A percentile compares a stretch with the other conserved stretches of the same genome.
Evolutionary conservation across 1,284 basidiomycete species (phyloP).

Genomic region (Anthracocystis setariae): DNA sequence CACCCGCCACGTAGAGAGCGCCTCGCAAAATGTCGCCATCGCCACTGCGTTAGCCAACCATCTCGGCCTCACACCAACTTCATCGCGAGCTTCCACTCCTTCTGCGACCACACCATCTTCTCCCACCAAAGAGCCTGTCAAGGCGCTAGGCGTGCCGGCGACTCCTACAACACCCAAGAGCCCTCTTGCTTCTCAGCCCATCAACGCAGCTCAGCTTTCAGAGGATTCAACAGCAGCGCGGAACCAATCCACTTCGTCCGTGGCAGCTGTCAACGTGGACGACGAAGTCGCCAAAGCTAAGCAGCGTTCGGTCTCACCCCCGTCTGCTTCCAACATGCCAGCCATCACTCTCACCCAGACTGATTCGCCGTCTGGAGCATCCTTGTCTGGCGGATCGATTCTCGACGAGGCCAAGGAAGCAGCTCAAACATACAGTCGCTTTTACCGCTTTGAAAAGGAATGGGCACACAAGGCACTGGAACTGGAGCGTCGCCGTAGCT

Average conservation of each 20-base stretch:
- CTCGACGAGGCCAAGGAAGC: slow-evolving; percentile 36
- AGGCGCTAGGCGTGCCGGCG: slow-evolving; percentile 14
- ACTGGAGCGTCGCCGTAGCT: slow-evolving; percentile 43
- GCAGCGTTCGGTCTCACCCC: not conserved
- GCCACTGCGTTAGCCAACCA: slow-evolving; percentile 32
- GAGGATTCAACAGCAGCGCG: not conserved
- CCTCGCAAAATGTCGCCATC: slow-evolving; percentile 39
- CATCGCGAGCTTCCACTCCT: slow-evolving; percentile 24
- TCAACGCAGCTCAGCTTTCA: slow-evolving; percentile 13
- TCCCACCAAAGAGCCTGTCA: slow-evolving; percentile 20
- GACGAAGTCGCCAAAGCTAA: not conserved
- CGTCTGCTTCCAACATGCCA: slow-evolving; percentile 18
- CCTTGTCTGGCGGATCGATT: slow-evolving; percentile 14
- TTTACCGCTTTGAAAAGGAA: slow-evolving; percentile 48
- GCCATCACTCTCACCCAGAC: slow-evolving; percentile 22
- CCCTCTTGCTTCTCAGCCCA: slow-evolving; percentile 21
- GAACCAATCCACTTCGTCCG: not conserved
- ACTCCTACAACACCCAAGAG: slow-evolving; percentile 32
- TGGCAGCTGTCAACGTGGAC: not conserved
- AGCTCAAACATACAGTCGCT: slow-evolving; percentile 37
- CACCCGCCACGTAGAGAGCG: slow-evolving; percentile 21
- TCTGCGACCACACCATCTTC: slow-evolving; percentile 18
- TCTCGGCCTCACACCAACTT: slow-evolving; percentile 32
- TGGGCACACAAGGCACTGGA: slow-evolving; percentile 49
- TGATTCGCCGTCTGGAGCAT: not conserved